phyloP scores from a whole-genome alignment of 768 basidiomycete species.

The Neoboletus magnificus region DNA sequence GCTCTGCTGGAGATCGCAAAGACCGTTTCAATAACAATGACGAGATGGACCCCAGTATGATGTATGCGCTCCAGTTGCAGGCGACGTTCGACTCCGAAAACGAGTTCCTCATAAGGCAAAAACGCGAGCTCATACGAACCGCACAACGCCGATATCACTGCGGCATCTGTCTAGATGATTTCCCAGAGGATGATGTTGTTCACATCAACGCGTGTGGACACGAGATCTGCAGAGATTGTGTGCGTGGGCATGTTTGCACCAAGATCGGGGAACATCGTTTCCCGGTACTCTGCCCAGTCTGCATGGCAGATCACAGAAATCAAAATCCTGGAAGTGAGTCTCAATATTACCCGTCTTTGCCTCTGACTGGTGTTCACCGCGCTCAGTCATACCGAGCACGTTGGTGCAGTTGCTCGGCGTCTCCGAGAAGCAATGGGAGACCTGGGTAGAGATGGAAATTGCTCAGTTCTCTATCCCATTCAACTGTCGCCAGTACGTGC shows the following conservation, averaged over 20 bases:
- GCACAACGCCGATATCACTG: conserved; percentile 47
- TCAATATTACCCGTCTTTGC: background rate
- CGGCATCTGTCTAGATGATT: conserved; percentile 52
- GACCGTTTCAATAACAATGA: background rate
- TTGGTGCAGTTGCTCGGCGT: conserved; percentile 45
- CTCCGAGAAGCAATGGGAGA: conserved; percentile 39
- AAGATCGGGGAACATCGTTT: conserved; percentile 53
- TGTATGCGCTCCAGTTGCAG: conserved; percentile 35
- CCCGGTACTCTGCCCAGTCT: conserved; percentile 60
- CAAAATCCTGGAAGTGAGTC: conserved; percentile 31
- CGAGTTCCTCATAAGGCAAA: conserved; percentile 31
- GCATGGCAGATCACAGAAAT: conserved; percentile 36
- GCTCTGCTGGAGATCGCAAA: background rate
- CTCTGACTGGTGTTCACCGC: background rate
- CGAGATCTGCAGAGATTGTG: conserved; percentile 52
- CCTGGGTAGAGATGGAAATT: conserved; percentile 47
- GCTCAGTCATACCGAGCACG: conserved; percentile 36
- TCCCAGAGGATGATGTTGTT: conserved; percentile 42
- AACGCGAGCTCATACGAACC: conserved; percentile 23
- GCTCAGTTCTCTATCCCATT: conserved; percentile 39
- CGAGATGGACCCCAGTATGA: conserved; percentile 10
- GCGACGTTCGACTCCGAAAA: conserved; percentile 42
- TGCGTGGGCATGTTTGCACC: conserved; percentile 40
- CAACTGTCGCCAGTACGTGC: conserved; percentile 48
- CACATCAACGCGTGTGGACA: conserved; percentile 46